Percentiles rank a stretch among this genome's conserved stretches.
Conservation (phyloP, 345 rosid species). For the Eucalyptus erythrocorys region DNA sequence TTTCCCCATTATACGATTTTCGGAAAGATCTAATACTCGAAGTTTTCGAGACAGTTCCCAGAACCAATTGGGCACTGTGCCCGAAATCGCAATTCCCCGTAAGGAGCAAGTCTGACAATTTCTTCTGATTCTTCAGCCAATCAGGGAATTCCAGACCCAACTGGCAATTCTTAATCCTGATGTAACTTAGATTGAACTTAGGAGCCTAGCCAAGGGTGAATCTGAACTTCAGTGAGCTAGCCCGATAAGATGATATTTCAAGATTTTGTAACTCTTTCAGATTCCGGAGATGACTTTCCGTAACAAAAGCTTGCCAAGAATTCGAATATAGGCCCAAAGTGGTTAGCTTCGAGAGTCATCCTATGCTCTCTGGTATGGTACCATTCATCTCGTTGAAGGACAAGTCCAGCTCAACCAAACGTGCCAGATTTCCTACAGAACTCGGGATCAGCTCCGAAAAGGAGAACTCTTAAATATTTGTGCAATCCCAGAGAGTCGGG, state of each 20-base stretch:
- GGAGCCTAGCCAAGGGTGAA: constrained; percentile 4
- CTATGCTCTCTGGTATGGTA: constrained; percentile 5
- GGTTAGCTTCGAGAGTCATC: background rate
- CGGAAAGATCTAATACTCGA: constrained; percentile 1
- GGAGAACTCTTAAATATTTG: background rate
- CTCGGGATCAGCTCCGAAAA: constrained; percentile 6
- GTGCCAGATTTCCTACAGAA: constrained; percentile 1
- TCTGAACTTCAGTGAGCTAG: background rate
- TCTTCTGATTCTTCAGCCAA: constrained; percentile 9
- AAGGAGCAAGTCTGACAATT: no score
- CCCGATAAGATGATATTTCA: background rate
- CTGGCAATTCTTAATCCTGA: background rate
- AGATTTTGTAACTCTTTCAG: background rate
- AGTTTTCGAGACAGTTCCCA: background rate
- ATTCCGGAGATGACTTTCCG: background rate
- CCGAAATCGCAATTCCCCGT: background rate
- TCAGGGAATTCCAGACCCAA: constrained; percentile 7
- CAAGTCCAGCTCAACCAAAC: background rate
- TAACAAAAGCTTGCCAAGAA: constrained; percentile 1
- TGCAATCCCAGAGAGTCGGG: background rate
- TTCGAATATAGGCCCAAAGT: background rate
- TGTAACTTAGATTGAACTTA: background rate
- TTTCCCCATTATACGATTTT: background rate
- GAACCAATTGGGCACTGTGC: constrained; percentile 2
- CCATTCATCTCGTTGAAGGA: constrained; percentile 7